These are phyloP conservation scores for Suillus subluteus DNA, from an alignment of 768 basidiomycete genomes.

Conservation along the genomic window DNA sequence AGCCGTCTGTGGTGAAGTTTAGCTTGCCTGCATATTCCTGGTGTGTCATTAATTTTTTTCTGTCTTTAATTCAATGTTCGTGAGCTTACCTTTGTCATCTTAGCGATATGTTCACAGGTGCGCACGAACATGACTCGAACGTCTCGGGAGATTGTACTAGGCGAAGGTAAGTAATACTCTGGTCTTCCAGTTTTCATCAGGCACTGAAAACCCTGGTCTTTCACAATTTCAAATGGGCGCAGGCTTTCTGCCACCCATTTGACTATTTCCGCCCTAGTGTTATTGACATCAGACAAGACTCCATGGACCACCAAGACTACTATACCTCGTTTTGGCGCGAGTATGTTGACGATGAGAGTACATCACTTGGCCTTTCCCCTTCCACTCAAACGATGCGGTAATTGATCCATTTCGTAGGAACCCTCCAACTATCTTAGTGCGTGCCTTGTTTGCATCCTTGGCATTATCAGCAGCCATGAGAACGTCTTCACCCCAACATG, in stretches of 20 bases:
- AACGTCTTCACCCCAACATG: slow-evolving; percentile 38
- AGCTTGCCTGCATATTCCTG: slow-evolving; percentile 11
- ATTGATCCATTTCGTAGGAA: slow-evolving; percentile 30
- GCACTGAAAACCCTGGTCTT: slow-evolving; percentile 35
- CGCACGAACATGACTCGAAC: slow-evolving; percentile 31
- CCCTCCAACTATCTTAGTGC: slow-evolving; percentile 24
- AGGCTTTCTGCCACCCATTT: slow-evolving; percentile 39
- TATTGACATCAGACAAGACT: slow-evolving; percentile 4
- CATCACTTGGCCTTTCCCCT: slow-evolving; percentile 32
- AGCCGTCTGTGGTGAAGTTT: slow-evolving; percentile 12
- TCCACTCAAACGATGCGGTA: slow-evolving; percentile 30
- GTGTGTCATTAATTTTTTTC: not conserved
- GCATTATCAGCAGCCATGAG: slow-evolving; percentile 18
- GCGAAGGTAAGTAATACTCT: slow-evolving; percentile 39
- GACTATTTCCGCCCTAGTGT: slow-evolving; percentile 34
- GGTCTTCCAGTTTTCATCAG: slow-evolving; percentile 22
- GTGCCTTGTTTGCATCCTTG: not conserved
- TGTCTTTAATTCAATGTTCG: no score
- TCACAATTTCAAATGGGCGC: slow-evolving; percentile 38
- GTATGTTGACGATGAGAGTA: slow-evolving; percentile 35
- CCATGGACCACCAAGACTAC: no score
- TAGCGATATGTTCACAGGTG: slow-evolving; percentile 24
- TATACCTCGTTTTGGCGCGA: no score
- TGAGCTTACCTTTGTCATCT: slow-evolving; percentile 25
- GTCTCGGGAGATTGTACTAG: slow-evolving; percentile 36